Evolutionary conservation across 805 yeast species (phyloP), one percentile per base, ranked within the genome.

Genomic region (Naumovozyma castellii): DNA sequence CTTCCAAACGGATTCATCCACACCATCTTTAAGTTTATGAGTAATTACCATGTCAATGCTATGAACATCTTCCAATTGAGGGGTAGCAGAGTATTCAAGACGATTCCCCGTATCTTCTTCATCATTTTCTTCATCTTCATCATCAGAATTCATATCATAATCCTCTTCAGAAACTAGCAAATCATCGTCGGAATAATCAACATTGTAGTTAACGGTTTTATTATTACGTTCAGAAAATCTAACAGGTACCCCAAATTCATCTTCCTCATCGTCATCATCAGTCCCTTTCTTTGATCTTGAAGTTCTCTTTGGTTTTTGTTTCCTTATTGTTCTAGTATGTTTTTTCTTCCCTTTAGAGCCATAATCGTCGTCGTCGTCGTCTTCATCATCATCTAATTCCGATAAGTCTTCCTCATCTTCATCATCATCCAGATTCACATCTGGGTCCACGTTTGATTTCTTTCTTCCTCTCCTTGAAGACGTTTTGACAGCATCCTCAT

Each of bases 221-320:
- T 53, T 59, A 48, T 69, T 73, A 57, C 97, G 72, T 2, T 88
- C 72, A 14, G 94, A 82, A 49, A 86, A 85, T 43, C 97, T 71
- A 13, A 84, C 65, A 47, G 82, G 87, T 15, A 69, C 55, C 17
- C 62, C 59, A 1, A 46, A 34, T n/a, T 54, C 52, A 1, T 41
- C 40, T 3, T 41, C 39, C 4, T 45, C 43, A 13, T 41, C 34
- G 14, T 36, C 39, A 33, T 43, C 43, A 22, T 22, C 28, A 22
- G 27, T 35, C n/a, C n/a, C n/a, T n/a, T n/a, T n/a, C 36, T 16
- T 32, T 43, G 39, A 33, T 41, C 41, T 43, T 51, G 5, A 44
- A 18, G n/a, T 41, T 40, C 43, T 47, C 48, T 29, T 48, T 45
- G 36, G 49, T 48, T 33, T 40, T 40, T 42, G 32, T 37, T 43